Evolutionary conservation across 108 stramenopile species (phyloP).

Genomic region (Skeletonema tropicum): DNA sequence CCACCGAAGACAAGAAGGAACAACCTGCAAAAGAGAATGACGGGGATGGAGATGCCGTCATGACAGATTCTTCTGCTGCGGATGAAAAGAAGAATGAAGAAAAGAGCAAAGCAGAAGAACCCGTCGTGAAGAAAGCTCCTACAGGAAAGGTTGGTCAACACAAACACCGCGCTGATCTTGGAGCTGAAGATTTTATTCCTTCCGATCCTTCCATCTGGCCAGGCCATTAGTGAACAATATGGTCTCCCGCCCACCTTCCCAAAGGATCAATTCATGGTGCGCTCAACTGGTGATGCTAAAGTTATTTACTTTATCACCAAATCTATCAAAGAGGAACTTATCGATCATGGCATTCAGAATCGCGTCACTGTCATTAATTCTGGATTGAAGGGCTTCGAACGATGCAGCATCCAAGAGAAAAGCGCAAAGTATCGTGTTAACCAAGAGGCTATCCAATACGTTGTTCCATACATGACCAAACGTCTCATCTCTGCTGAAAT

Average conservation of each 20-base stretch:
- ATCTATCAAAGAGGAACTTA: conserved; percentile 64
- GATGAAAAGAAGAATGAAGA: conserved; percentile 18
- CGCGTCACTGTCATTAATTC: conserved; percentile 77
- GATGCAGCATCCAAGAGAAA: conserved; percentile 66
- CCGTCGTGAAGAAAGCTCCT: conserved; percentile 18
- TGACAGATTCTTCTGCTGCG: conserved; percentile 9
- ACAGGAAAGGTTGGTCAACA: conserved; percentile 38
- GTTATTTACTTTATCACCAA: conserved; percentile 78
- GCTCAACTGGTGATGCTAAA: conserved; percentile 74
- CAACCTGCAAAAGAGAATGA: conserved; percentile 7
- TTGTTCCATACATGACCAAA: conserved; percentile 83
- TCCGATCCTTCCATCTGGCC: conserved; percentile 58
- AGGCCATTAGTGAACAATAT: conserved; percentile 71
- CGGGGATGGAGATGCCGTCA: conserved; percentile 8
- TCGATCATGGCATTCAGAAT: conserved; percentile 75
- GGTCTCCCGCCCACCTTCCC: conserved; percentile 70
- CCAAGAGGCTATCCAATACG: conserved; percentile 85
- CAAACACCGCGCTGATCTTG: conserved; percentile 51
- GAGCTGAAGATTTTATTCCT: conserved; percentile 75
- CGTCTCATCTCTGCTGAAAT: conserved; percentile 60
- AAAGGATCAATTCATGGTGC: conserved; percentile 71
- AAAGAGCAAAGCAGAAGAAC: conserved; percentile 18
- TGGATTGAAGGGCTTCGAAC: conserved; percentile 78
- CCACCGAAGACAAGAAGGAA: not conserved
- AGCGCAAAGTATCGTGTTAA: conserved; percentile 59